phyloP scores from a whole-genome alignment of 1,284 basidiomycete species.

The Naganishia albida region DNA sequence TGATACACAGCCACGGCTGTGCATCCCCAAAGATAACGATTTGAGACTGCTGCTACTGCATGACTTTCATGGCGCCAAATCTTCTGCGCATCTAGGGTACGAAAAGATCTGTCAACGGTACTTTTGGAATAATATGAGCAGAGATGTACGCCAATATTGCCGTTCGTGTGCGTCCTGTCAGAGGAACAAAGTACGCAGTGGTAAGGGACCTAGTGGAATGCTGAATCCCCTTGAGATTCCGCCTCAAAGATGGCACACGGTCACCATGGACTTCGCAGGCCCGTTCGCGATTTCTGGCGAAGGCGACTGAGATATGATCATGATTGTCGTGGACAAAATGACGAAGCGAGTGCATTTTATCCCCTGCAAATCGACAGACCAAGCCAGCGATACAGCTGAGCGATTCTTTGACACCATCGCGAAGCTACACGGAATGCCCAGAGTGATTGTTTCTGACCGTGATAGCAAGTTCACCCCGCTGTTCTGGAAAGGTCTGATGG shows the following conservation, averaged over 20 bases:
- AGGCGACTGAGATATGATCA: constrained; percentile 52
- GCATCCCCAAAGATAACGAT: neutral
- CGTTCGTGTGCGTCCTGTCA: constrained; percentile 1
- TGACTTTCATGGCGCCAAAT: constrained; percentile 2
- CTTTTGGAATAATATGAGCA: constrained; percentile 18
- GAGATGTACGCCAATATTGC: neutral
- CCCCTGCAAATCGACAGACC: constrained; percentile 47
- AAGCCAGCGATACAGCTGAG: constrained; percentile 53
- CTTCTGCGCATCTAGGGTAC: constrained; percentile 16
- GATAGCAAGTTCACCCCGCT: constrained; percentile 55
- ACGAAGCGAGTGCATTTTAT: constrained; percentile 51
- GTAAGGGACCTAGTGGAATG: constrained; percentile 38
- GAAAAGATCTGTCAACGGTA: neutral
- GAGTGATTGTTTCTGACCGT: constrained; percentile 55
- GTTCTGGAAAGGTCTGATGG: constrained; percentile 54
- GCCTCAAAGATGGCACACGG: constrained; percentile 49
- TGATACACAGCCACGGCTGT: neutral
- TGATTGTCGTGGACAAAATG: constrained; percentile 52
- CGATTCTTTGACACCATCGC: constrained; percentile 54
- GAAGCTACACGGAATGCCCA: constrained; percentile 55
- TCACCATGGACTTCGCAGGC: constrained; percentile 58
- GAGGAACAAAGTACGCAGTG: neutral
- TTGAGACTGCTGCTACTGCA: constrained; percentile 4
- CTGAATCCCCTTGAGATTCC: constrained; percentile 50
- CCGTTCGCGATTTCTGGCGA: constrained; percentile 51